Base-by-base conservation (phyloP, 108 stramenopile genomes). In the Mediolabrus comicus region DNA sequence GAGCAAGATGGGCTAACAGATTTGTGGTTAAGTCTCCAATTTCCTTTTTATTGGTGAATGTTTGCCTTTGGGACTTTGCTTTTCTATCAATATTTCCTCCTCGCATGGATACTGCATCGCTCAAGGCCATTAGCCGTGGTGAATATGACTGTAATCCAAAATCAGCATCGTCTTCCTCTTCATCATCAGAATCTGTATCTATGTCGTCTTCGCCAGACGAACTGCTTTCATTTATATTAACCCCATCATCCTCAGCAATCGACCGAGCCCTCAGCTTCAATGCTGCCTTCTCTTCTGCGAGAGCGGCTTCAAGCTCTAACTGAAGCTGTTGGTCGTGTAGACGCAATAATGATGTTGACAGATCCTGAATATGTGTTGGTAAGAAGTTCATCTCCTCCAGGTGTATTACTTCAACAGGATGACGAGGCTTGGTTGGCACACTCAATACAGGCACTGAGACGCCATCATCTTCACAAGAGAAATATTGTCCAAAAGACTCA, bases 401-500 rank as follows among this genome's bases (percentile, higher is more conserved):
- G 54, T 55, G 30, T 24, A 72, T 34, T 16, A 62, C 60, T 24
- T 62, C 53, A 8, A 72, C 71, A 11, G 52, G 61, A 39, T 62
- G 61, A 2, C 71, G 60, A 9, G 71, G 61, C 30, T 53, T 25
- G 5, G 71, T 62, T 0, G 71, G 61, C 49, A 72, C 71, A 28
- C 51, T 62, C 33, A 72, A 7, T 26, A 49, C 43, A 28, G 92
- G 66, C 10, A 96, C 97, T 3, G 92, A 93, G 28, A 95, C 86
- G 10, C 79, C 68, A 16, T 95, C 71, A 27, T 72, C 63, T 4
- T 36, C 28, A 9, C 55, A 62, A 54, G 96, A 97, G 70, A 95
- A 86, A 79, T 97, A 99, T 12, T 78, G 72, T n/a, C 90, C 87
- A 66, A 99, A 99, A 68, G 96, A 96, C 39, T 96, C 96, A 2